Evolutionary conservation across 2,329 filamentous ascomycete genomes (phyloP).

Genomic region (Aspergillus pseudoviridinutans): DNA sequence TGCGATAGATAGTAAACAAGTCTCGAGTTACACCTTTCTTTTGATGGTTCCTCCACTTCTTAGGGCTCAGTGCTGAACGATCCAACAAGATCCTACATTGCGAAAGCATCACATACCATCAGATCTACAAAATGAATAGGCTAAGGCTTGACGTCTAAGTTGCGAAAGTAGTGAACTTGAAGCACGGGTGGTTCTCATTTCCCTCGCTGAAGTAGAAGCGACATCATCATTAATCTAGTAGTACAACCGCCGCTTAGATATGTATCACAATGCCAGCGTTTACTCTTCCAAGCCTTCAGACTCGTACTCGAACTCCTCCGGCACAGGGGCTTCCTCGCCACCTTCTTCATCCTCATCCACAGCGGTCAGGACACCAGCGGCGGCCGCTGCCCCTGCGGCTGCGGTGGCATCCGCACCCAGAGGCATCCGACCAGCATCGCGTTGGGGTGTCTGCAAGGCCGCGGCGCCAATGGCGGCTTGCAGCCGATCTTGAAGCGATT

Average conservation of each 20-base stretch:
- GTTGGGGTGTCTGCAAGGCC: constrained; percentile 31
- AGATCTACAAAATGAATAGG: neutral
- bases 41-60: no score
- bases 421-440: constrained; percentile 21
- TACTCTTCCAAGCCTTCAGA: constrained; percentile 38
- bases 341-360: constrained; percentile 67
- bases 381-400: constrained; percentile 59
- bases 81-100: neutral
- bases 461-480: constrained; percentile 35
- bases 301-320: constrained; percentile 46
- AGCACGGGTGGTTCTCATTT: constrained; percentile 8
- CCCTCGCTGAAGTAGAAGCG: constrained; percentile 19
- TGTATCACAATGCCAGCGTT: constrained; percentile 11
- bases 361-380: constrained; percentile 76
- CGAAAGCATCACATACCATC: no score
- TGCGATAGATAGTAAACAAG: neutral
- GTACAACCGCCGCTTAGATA: constrained; percentile 29
- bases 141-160: neutral
- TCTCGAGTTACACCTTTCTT: no score
- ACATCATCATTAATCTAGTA: constrained; percentile 34
- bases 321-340: constrained; percentile 45
- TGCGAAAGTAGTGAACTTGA: constrained; percentile 8
- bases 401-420: constrained; percentile 18
- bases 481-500: constrained; percentile 42
- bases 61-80: no score